A percentile compares a stretch with the other conserved stretches of the same genome.
Evolutionary conservation across 805 yeast species (phyloP).

Genomic region (Blastobotrys chiropterorum): DNA sequence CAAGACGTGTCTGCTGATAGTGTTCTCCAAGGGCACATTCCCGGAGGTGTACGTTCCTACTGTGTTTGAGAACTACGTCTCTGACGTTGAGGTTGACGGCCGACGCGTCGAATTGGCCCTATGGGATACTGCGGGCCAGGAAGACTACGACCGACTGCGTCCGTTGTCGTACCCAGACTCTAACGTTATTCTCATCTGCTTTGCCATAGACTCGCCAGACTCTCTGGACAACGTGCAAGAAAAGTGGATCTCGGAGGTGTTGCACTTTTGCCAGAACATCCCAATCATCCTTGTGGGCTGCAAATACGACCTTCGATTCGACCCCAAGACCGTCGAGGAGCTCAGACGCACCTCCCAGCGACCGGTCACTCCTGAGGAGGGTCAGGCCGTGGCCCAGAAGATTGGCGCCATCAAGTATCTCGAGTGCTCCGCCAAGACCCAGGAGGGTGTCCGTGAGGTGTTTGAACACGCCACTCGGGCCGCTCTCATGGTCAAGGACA

Average conservation of each 20-base stretch:
- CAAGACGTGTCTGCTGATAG: slow-evolving; percentile 82
- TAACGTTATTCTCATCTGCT: slow-evolving; percentile 85
- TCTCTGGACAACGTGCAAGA: slow-evolving; percentile 90
- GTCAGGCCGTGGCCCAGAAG: slow-evolving; percentile 79
- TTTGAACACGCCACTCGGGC: slow-evolving; percentile 92
- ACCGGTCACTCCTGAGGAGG: slow-evolving; percentile 79
- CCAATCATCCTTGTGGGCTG: slow-evolving; percentile 91
- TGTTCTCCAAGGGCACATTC: slow-evolving; percentile 81
- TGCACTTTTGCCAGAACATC: slow-evolving; percentile 90
- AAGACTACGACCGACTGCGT: slow-evolving; percentile 90
- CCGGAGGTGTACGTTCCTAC: slow-evolving; percentile 95
- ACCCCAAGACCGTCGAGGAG: slow-evolving; percentile 67
- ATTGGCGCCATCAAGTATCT: slow-evolving; percentile 82
- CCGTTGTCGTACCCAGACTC: slow-evolving; percentile 91
- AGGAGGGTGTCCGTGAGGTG: slow-evolving; percentile 88
- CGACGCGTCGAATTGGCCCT: slow-evolving; percentile 88
- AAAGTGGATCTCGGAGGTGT: slow-evolving; percentile 91
- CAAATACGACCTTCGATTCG: slow-evolving; percentile 83
- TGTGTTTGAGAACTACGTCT: slow-evolving; percentile 95
- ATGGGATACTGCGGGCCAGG: slow-evolving; percentile 99
- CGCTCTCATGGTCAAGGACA: slow-evolving; percentile 62
- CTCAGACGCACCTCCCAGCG: slow-evolving; percentile 68
- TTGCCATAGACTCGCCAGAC: slow-evolving; percentile 85
- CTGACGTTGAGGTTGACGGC: slow-evolving; percentile 89
- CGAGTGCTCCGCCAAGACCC: slow-evolving; percentile 90